A percentile compares a stretch with the other conserved stretches of the same genome.
These are phyloP conservation scores for Agaricus blazei DNA, from an alignment of 768 basidiomycete genomes.

Conservation along the genomic window DNA sequence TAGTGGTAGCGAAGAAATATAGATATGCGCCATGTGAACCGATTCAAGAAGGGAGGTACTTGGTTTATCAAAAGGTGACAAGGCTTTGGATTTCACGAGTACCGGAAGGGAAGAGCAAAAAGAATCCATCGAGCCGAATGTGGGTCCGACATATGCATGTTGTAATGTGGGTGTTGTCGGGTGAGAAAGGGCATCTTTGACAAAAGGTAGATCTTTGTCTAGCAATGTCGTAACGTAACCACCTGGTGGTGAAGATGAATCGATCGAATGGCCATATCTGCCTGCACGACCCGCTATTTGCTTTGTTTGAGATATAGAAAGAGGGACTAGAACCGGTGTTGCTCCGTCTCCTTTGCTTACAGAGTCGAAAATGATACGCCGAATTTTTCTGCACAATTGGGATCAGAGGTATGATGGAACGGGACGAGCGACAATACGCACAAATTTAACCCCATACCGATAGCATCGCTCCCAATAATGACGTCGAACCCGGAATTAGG, in stretches of 20 bases:
- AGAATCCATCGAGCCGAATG: slow-evolving; percentile 9
- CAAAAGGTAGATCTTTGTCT: not conserved
- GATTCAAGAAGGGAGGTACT: slow-evolving; percentile 24
- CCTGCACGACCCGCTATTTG: slow-evolving; percentile 16
- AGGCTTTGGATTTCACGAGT: not conserved
- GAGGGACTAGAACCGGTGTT: not conserved
- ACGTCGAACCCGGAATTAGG: slow-evolving; percentile 80
- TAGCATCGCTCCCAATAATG: slow-evolving; percentile 89
- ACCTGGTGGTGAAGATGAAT: slow-evolving; percentile 5
- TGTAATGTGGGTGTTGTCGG: slow-evolving; percentile 42
- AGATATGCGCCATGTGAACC: slow-evolving; percentile 44
- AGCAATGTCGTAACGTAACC: slow-evolving; percentile 12
- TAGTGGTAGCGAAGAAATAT: slow-evolving; percentile 40
- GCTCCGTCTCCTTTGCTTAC: not conserved
- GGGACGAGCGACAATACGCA: slow-evolving; percentile 22
- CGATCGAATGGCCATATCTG: slow-evolving; percentile 11
- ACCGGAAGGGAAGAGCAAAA: slow-evolving; percentile 37
- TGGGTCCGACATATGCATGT: slow-evolving; percentile 42
- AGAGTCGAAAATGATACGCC: slow-evolving; percentile 21
- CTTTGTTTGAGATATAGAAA: slow-evolving; percentile 14
- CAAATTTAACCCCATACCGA: slow-evolving; percentile 98
- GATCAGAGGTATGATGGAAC: not conserved
- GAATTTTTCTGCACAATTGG: slow-evolving; percentile 9
- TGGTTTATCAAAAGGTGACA: slow-evolving; percentile 12
- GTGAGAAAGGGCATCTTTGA: slow-evolving; percentile 49